Conservation (phyloP, 2,329 filamentous ascomycete species). For the Zymoseptoria crescenta region DNA sequence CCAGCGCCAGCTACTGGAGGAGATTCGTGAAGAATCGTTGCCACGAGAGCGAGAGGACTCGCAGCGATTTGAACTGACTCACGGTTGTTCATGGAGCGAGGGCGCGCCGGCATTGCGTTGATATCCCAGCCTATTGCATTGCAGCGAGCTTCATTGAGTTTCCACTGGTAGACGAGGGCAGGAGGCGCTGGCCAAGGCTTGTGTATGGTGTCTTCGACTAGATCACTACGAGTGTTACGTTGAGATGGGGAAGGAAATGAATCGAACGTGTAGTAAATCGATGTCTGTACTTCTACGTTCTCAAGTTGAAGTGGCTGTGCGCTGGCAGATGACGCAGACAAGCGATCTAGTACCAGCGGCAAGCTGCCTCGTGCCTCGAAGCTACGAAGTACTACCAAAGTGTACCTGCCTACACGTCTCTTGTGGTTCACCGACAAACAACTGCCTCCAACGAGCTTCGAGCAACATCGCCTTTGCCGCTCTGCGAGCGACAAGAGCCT, state of each 20-base stretch:
- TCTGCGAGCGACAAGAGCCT: neutral
- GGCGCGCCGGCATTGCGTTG: constrained; percentile 7
- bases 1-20: constrained; percentile 17
- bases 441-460: neutral
- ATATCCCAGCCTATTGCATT: constrained; percentile 14
- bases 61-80: neutral
- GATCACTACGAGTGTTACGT: neutral
- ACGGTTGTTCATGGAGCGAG: neutral
- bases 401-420: neutral
- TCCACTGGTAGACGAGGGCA: constrained; percentile 1
- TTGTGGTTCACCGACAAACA: neutral
- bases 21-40: constrained; percentile 21
- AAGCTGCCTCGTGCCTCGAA: no score
- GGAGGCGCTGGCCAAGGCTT: neutral
- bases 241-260: neutral
- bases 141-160: constrained; percentile 9
- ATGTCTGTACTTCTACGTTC: neutral
- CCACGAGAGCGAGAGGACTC: neutral
- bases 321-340: neutral
- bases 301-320: neutral
- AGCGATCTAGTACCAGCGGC: neutral
- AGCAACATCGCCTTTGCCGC: neutral
- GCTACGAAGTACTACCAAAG: neutral
- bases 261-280: neutral
- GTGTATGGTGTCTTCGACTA: neutral